Evolutionary conservation across 495 filamentous ascomycete genomes (phyloP), one percentile per base, ranked within the genome.

Genomic region (Podospora conica): DNA sequence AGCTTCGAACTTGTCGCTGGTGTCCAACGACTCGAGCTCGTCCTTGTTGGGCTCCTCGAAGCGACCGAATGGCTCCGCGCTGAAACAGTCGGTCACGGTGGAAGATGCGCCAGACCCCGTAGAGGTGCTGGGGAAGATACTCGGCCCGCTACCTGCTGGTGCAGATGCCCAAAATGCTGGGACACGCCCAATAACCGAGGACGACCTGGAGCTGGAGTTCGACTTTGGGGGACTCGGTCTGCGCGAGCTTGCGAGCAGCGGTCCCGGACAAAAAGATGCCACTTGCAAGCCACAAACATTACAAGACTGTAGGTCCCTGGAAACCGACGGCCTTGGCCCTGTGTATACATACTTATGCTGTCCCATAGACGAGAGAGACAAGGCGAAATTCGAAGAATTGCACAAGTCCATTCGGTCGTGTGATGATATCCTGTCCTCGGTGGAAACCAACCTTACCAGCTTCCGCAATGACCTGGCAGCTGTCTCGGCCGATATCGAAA

Each of bases 401-500:
- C 95, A 98, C 74, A 86, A 85, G 61, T 93, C 93, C 9, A 97
- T 98, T 68, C 75, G 84, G 75, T 90, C 91, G 28, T 98, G 95
- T 74, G 93, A 98, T 76, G 90, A 96, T 70, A 91, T 98, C 54
- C 86, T 97, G 53, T 90, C 87, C 73, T 96, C 96, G 1, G 93
- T 98, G 57, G 94, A 98, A 77, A 84, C 85, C 20, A 97, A 97
- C 73, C 78, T 98, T 59, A 90, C 91, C 55, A 92, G 89, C 73
- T 98, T 98, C 71, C 92, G 93, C 77, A 90, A 89, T 59, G 95
- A 98, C 74, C 83, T 98, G 15, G 93, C 92, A 3, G 85, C 86
- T 2, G 96, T 98, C 7, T 97, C 95, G 9, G 87, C 91, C 3
- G 95, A 98, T 72, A 98, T 98, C 27, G 96, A 98, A 77, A 91